Evolutionary conservation across 805 yeast species (phyloP), one percentile per base, ranked within the genome.

Genomic region (Scheffersomyces lignosus): DNA sequence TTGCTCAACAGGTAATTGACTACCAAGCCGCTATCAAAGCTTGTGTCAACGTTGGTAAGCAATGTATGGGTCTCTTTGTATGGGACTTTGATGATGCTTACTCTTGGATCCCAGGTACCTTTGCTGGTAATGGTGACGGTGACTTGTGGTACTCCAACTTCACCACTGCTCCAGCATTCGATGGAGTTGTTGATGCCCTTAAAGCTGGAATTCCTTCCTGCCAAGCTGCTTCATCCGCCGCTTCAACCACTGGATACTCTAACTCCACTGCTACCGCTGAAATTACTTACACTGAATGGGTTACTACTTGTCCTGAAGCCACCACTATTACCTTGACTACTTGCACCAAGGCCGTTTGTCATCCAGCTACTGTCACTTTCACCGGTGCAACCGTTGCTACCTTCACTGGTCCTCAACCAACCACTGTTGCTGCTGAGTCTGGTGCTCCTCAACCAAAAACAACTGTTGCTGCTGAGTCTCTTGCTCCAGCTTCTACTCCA

Each of bases 301-400:
- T 57, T 47, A 65, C 71, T 41, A 62, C 54, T 60, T 65, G 70
- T 47, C 70, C 71, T 41, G 45, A 44, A 29, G 36, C 60, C 27
- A 65, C 71, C 30, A 53, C 58, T 26, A 31, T 65, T 31, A 58
- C 64, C 37, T 39, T 65, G 36, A 64, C 64, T 39, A 58, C 58
- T 29, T 60, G 68, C 45, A 33, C 35, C 17, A 48, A 55, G 32
- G 37, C 54, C 36, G 38, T 43, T 31, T 63, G 67, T 51, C 46
- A 43, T 14, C 56, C 58, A 27, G 40, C 48, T 40, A 43, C 49
- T 37, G 44, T 64, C 42, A 53, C 65, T 28, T 65, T 64, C 41
- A 45, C 62, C 17, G 54, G 46, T 33, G 56, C 66, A 15, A 45
- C 54, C 38, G 63, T 70, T 32, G 33, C 63, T 28, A 60, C 66